phyloP scores from a whole-genome alignment of 495 filamentous ascomycete species.

The Monascus purpureus region DNA sequence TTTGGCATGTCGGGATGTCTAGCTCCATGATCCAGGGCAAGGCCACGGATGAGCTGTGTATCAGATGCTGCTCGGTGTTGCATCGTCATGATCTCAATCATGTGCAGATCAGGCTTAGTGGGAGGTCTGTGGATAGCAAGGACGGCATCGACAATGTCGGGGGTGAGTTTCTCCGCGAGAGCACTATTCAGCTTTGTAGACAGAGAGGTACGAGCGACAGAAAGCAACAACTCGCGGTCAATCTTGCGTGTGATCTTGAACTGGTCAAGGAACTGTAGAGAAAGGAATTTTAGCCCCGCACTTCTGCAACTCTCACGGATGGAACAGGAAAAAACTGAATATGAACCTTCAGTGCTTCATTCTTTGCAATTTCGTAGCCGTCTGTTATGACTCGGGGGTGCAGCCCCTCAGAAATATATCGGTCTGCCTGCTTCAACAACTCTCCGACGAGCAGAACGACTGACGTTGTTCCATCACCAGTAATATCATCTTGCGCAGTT shows the following conservation, averaged over 20 bases:
- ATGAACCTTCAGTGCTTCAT: constrained; percentile 71
- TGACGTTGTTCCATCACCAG: constrained; percentile 93
- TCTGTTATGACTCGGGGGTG: constrained; percentile 96
- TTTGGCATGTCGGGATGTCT: constrained; percentile 98
- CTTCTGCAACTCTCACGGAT: neutral
- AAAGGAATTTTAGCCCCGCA: neutral
- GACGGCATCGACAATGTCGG: constrained; percentile 90
- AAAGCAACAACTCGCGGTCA: constrained; percentile 86
- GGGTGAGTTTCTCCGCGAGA: constrained; percentile 81
- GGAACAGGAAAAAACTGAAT: neutral
- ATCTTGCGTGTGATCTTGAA: constrained; percentile 83
- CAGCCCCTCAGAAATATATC: constrained; percentile 85
- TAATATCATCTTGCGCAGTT: constrained; percentile 96
- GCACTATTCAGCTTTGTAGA: constrained; percentile 84
- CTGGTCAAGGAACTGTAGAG: constrained; percentile 67
- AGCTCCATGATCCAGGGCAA: constrained; percentile 90
- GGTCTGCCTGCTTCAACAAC: constrained; percentile 91
- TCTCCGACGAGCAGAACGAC: constrained; percentile 94
- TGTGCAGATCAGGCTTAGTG: constrained; percentile 91
- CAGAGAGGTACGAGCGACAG: constrained; percentile 86
- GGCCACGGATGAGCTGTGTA: constrained; percentile 85
- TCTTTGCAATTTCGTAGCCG: constrained; percentile 94
- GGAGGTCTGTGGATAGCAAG: constrained; percentile 82
- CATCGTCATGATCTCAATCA: constrained; percentile 99
- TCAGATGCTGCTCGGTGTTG: constrained; percentile 93